Percentiles rank a stretch among this genome's conserved stretches.
These are phyloP conservation scores for Apiospora kogelbergensis DNA, from an alignment of 2,329 filamentous ascomycete genomes.

Conservation along the genomic window DNA sequence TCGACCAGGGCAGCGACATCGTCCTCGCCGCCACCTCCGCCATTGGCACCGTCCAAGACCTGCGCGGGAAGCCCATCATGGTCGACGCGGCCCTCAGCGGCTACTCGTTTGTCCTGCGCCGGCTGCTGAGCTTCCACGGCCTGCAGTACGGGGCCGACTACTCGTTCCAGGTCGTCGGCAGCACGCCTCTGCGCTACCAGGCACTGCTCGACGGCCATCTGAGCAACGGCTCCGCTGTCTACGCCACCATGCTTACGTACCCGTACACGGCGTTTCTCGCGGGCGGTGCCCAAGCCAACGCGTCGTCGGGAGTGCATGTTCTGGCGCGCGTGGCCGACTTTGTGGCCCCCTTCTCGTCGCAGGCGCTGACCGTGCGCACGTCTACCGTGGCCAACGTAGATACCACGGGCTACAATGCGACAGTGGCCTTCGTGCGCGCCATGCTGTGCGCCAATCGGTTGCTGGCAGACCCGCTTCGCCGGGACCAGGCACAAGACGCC, in stretches of 20 bases:
- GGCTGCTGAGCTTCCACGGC: not conserved
- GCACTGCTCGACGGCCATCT: not conserved
- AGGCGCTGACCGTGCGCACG: not conserved
- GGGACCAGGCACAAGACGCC: not conserved
- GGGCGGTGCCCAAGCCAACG: not conserved
- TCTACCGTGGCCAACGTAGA: not conserved
- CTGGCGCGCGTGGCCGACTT: constrained; percentile 2
- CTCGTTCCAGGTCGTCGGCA: not conserved
- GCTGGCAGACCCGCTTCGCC: not conserved
- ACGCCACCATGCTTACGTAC: not conserved
- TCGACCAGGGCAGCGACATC: constrained; percentile 5
- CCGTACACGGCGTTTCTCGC: not conserved
- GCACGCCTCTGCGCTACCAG: not conserved
- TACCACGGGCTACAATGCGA: not conserved
- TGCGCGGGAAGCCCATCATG: not conserved
- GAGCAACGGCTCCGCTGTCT: not conserved
- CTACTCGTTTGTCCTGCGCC: not conserved
- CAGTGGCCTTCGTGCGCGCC: not conserved
- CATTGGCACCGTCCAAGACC: not conserved
- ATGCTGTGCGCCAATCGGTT: not conserved
- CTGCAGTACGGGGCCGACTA: not conserved
- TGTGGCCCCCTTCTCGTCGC: not conserved
- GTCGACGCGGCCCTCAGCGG: not conserved
- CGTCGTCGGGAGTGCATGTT: not conserved
- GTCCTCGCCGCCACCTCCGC: not conserved